These are phyloP conservation scores for Nicotiana tabacum DNA, from an alignment of 257 asterid species.

Conservation along the genomic window DNA sequence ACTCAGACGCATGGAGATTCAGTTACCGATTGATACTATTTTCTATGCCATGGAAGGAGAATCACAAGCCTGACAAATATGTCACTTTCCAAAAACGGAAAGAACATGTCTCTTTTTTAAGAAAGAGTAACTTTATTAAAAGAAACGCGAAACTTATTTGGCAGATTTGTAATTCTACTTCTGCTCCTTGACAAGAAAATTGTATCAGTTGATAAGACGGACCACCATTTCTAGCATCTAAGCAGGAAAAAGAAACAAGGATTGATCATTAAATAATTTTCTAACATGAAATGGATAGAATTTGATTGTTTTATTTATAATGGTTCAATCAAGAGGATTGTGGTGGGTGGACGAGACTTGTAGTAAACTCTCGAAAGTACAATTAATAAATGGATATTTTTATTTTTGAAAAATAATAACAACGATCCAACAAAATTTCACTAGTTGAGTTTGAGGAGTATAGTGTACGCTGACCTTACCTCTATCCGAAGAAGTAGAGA, in stretches of 20 bases:
- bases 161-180: constrained; percentile 35
- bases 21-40: neutral
- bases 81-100: neutral
- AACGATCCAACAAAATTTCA: too few relatives aligned
- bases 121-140: too few relatives aligned
- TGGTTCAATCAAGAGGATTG: neutral
- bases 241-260: neutral
- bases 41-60: constrained; percentile 36
- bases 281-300: neutral
- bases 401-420: too few relatives aligned
- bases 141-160: neutral
- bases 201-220: neutral
- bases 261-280: neutral
- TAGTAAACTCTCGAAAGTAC: neutral
- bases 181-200: neutral
- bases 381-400: neutral
- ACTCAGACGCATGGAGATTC: neutral
- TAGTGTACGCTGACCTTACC: too few relatives aligned
- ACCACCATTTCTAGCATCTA: neutral
- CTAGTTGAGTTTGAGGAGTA: too few relatives aligned
- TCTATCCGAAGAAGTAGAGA: too few relatives aligned
- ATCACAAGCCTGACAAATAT: constrained; percentile 53
- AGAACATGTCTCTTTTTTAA: too few relatives aligned
- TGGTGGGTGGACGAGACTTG: neutral
- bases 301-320: neutral